Evolutionary conservation across 495 filamentous ascomycete species (phyloP).

Genomic region (Lepidopterella palustris): DNA sequence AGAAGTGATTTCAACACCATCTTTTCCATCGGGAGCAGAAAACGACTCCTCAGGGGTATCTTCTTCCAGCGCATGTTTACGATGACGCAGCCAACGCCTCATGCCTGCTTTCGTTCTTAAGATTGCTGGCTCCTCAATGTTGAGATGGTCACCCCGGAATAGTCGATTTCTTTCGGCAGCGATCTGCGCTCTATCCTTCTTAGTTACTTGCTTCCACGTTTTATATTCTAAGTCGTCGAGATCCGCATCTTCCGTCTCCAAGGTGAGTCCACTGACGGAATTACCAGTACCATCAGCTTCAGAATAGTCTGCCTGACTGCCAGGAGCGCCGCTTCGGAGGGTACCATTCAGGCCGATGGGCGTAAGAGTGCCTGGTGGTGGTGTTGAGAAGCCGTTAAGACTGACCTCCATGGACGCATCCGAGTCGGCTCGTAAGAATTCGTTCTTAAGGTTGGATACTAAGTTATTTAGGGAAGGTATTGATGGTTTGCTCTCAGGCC

Average conservation of each 20-base stretch:
- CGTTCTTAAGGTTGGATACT: slow-evolving; percentile 42
- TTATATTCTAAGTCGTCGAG: slow-evolving; percentile 86
- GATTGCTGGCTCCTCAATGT: slow-evolving; percentile 79
- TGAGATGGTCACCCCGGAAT: slow-evolving; percentile 76
- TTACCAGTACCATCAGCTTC: slow-evolving; percentile 65
- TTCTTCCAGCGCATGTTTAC: slow-evolving; percentile 53
- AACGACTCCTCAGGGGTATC: slow-evolving; percentile 37
- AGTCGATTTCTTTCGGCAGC: slow-evolving; percentile 75
- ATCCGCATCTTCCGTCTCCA: slow-evolving; percentile 48
- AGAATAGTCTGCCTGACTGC: slow-evolving; percentile 71
- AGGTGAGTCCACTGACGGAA: slow-evolving; percentile 53
- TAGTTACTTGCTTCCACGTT: slow-evolving; percentile 97
- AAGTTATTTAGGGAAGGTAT: slow-evolving; percentile 46
- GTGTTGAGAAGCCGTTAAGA: slow-evolving; percentile 77
- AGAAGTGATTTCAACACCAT: slow-evolving; percentile 43
- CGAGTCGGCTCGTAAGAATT: slow-evolving; percentile 55
- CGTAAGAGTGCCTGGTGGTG: slow-evolving; percentile 69
- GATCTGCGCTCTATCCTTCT: slow-evolving; percentile 86
- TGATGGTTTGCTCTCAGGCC: slow-evolving; percentile 54
- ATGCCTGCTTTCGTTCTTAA: slow-evolving; percentile 70
- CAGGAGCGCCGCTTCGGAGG: slow-evolving; percentile 46
- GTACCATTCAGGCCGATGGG: slow-evolving; percentile 67
- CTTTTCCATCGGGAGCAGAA: slow-evolving; percentile 40
- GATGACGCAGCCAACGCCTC: slow-evolving; percentile 71
- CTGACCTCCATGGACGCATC: slow-evolving; percentile 60